Conservation (phyloP, 768 basidiomycete genomes). For the Lyophyllum decastes region DNA sequence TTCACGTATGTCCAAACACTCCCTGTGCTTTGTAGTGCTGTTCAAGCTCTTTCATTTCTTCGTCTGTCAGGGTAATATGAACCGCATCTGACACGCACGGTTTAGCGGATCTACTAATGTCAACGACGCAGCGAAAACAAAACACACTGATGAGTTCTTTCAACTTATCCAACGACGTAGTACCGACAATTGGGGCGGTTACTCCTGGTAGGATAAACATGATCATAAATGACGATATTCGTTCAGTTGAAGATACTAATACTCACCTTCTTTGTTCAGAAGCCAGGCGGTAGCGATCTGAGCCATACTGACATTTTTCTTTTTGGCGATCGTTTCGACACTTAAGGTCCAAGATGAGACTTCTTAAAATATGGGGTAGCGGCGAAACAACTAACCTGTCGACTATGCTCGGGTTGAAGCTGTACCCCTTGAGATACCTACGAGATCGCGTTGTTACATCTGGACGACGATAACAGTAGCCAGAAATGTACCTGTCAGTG, state of each 20-base stretch:
- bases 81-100: neutral
- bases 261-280: conserved; percentile 33
- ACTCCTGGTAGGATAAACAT: conserved; percentile 25
- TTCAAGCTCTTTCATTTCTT: neutral
- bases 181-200: conserved; percentile 52
- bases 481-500: conserved; percentile 32
- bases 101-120: neutral
- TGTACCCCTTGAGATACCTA: conserved; percentile 21
- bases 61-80: neutral
- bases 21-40: conserved; percentile 3
- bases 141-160: neutral
- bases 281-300: conserved; percentile 54
- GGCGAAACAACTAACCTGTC: conserved; percentile 1
- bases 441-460: conserved; percentile 6
- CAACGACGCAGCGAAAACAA: neutral
- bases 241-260: neutral
- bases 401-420: conserved; percentile 27
- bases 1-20: neutral
- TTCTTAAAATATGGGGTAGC: conserved; percentile 4
- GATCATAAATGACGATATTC: neutral
- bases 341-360: neutral
- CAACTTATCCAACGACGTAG: conserved; percentile 21
- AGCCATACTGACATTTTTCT: conserved; percentile 54
- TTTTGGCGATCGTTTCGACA: conserved; percentile 51
- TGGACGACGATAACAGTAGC: neutral